Evolutionary conservation across 1,284 basidiomycete species (phyloP), one percentile per base, ranked within the genome.

Genomic region (Cystobasidiaceae sp.): DNA sequence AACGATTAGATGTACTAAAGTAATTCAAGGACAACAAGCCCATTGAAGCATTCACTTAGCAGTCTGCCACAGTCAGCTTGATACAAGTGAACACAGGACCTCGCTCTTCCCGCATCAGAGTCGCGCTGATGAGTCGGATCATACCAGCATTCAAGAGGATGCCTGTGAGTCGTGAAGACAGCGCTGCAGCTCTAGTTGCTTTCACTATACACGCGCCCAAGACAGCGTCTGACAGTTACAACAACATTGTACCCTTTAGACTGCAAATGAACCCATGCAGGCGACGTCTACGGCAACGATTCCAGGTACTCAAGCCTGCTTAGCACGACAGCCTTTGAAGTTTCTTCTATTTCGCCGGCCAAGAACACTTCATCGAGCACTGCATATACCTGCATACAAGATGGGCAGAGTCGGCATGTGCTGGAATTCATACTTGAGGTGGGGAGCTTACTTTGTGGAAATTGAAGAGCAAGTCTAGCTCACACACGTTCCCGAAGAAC

Each of bases 321-420:
- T 34, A 98, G 79, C 0, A 98, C 92, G 19, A 97, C 93, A 57
- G 92, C 89, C 77, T 97, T 97, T 76, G 88, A 92, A 23, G 94
- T 97, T 79, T 98, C 96, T 78, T 97, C 92, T 50, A 98, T 90
- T 78, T 97, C 94, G 13, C 96, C 96, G 2, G 94, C 94, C n/a
- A 98, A 81, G 79, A 98, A 97, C 49, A 97, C 90, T 75, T 98
- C 94, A 76, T 98, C 96, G 63, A 98, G 81, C 62, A 98, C 97
- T 1, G 96, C 91, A 73, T 97, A 97, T 7, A 94, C 92, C 88
- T 93, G 67, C 28, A n/a, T 15, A n/a, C 32, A 49, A n/a, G 34
- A 30, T 41, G 15, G 2, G 43, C 9, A 34, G n/a, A 44, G 21
- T 21, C 5, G 15, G 17, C 30, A 17, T 11, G 27, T 8, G 43